Evolutionary conservation across 768 basidiomycete genomes (phyloP).

Genomic region (Pleurotus djamor): DNA sequence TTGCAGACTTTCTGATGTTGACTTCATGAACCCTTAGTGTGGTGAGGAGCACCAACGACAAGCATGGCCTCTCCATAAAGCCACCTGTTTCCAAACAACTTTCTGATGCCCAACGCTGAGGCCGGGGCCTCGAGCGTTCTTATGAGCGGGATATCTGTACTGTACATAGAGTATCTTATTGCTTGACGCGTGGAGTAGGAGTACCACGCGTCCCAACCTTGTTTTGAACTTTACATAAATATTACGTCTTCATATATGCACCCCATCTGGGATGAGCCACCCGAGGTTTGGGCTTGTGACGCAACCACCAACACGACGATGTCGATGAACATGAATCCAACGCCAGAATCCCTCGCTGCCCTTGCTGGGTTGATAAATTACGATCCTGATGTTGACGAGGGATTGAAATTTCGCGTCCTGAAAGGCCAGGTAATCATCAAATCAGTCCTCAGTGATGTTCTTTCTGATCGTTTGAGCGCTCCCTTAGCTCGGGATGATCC

Average conservation of each 20-base stretch:
- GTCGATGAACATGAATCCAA: background rate
- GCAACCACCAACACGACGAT: no score
- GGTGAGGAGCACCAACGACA: conserved; percentile 30
- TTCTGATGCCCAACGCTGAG: conserved; percentile 19
- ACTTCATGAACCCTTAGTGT: conserved; percentile 20
- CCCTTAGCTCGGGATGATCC: conserved; percentile 24
- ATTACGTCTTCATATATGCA: no score
- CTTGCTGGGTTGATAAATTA: conserved; percentile 12
- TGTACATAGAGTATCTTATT: background rate
- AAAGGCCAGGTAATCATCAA: conserved; percentile 16
- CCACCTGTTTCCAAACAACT: conserved; percentile 24
- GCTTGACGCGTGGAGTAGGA: no score
- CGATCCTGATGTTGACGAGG: conserved; percentile 11
- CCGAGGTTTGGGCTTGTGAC: no score
- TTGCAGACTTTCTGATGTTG: background rate
- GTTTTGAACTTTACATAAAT: no score
- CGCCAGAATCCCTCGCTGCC: conserved; percentile 14
- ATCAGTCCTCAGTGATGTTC: no score
- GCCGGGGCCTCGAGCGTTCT: background rate
- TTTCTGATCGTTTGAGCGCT: no score
- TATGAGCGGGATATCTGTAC: background rate
- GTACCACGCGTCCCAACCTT: no score
- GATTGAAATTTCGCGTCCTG: conserved; percentile 9
- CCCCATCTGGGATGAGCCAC: no score
- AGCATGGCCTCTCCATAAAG: conserved; percentile 33